phyloP scores from a whole-genome alignment of 2,329 filamentous ascomycete genomes.

The Pestalotiopsis fici region DNA sequence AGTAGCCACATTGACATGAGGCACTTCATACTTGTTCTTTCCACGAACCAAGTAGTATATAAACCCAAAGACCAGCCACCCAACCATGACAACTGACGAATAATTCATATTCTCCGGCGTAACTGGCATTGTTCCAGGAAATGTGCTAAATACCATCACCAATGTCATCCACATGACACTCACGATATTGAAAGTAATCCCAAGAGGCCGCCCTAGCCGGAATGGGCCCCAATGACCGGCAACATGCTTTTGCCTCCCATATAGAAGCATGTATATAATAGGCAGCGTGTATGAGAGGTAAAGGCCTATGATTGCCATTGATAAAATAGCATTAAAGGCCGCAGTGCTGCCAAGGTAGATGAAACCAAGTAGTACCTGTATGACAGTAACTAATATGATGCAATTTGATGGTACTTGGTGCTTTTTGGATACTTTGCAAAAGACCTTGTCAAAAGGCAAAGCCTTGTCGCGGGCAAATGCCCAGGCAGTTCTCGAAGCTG shows the following conservation, averaged over 20 bases:
- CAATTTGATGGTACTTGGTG: constrained; percentile 34
- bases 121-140: constrained; percentile 40
- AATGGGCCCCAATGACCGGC: background rate
- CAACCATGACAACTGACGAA: constrained; percentile 40
- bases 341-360: constrained; percentile 43
- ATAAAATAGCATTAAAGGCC: constrained; percentile 41
- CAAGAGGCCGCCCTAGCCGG: background rate
- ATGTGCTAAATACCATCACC: constrained; percentile 45
- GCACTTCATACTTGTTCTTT: constrained; percentile 26
- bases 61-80: constrained; percentile 35
- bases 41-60: constrained; percentile 31
- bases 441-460: constrained; percentile 33
- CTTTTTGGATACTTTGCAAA: constrained; percentile 33
- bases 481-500: constrained; percentile 38
- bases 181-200: constrained; percentile 43
- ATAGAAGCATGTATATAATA: background rate
- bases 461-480: constrained; percentile 39
- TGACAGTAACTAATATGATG: constrained; percentile 21
- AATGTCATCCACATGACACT: constrained; percentile 43
- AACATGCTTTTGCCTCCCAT: background rate
- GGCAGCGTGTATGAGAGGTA: constrained; percentile 45
- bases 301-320: constrained; percentile 42
- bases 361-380: constrained; percentile 33
- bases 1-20: constrained; percentile 3
- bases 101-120: constrained; percentile 49